Conservation (phyloP, 306 rosid genomes). For the Elaeagnus macrophylla region DNA sequence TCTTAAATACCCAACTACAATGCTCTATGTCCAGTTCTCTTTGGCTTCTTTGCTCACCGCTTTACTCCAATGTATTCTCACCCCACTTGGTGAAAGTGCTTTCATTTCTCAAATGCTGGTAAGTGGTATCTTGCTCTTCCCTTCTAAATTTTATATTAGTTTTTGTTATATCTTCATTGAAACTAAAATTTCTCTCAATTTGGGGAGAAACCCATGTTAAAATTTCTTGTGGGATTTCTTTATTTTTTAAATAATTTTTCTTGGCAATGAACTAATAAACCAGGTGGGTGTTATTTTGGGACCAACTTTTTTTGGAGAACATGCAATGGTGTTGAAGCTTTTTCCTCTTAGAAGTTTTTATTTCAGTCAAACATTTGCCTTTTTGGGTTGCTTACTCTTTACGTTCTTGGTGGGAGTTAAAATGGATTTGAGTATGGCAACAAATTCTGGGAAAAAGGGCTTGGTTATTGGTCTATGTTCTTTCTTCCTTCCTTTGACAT, state of each 20-base stretch:
- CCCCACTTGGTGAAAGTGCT: constrained; percentile 36
- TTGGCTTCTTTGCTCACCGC: constrained; percentile 19
- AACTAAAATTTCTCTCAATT: too few relatives aligned
- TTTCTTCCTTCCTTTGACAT: constrained; percentile 8
- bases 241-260: not conserved
- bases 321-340: not conserved
- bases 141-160: not conserved
- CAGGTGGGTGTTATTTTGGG: constrained; percentile 45
- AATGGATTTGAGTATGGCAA: constrained; percentile 21
- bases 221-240: not conserved
- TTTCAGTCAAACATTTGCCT: constrained; percentile 30
- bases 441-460: constrained; percentile 32
- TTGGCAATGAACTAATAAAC: not conserved
- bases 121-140: not conserved
- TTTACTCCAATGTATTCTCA: constrained; percentile 26
- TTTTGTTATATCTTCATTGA: not conserved
- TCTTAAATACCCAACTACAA: constrained; percentile 9
- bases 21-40: constrained; percentile 30
- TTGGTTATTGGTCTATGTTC: constrained; percentile 28
- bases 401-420: constrained; percentile 46
- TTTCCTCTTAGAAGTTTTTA: constrained; percentile 32
- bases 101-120: constrained; percentile 51
- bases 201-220: too few relatives aligned
- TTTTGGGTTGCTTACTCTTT: constrained; percentile 36
- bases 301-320: constrained; percentile 34